phyloP scores from a whole-genome alignment of 2,329 filamentous ascomycete genomes.

The Myriosclerotinia duriaeana region DNA sequence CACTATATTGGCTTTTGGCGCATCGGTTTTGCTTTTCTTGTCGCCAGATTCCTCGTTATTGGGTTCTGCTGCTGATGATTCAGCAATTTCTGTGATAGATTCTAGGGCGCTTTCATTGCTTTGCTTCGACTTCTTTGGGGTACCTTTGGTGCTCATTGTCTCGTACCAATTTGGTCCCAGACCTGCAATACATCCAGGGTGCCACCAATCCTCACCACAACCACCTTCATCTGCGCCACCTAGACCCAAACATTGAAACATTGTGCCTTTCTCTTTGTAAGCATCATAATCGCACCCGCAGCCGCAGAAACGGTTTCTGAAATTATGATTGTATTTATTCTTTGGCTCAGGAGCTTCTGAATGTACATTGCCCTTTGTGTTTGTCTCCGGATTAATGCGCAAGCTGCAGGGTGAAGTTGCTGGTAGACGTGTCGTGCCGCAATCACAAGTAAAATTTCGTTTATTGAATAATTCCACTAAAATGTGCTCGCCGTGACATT shows the following conservation, averaged over 20 bases:
- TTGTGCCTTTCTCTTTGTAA: constrained; percentile 86
- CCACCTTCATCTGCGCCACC: constrained; percentile 78
- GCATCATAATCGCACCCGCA: constrained; percentile 88
- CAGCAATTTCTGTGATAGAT: constrained; percentile 53
- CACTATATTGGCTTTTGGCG: constrained; percentile 31
- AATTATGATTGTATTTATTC: constrained; percentile 97
- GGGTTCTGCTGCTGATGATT: constrained; percentile 38
- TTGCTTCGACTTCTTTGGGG: constrained; percentile 39
- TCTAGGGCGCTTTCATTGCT: constrained; percentile 42
- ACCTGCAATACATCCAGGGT: constrained; percentile 87
- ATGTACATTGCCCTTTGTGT: constrained; percentile 72
- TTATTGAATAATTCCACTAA: constrained; percentile 96
- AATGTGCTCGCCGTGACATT: constrained; percentile 92
- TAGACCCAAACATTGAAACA: constrained; percentile 94
- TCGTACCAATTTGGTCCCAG: constrained; percentile 72
- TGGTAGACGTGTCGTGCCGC: constrained; percentile 76
- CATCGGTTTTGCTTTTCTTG: constrained; percentile 20
- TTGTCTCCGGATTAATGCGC: constrained; percentile 69
- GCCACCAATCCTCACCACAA: constrained; percentile 97
- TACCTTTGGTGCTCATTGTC: constrained; percentile 45
- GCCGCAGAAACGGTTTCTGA: constrained; percentile 86
- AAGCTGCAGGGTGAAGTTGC: constrained; percentile 71
- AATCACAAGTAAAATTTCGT: constrained; percentile 94
- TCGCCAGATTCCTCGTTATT: constrained; percentile 29
- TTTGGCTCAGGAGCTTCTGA: constrained; percentile 68